Conservation (phyloP, 257 asterid genomes). For the Craterostigma plantagineum region DNA sequence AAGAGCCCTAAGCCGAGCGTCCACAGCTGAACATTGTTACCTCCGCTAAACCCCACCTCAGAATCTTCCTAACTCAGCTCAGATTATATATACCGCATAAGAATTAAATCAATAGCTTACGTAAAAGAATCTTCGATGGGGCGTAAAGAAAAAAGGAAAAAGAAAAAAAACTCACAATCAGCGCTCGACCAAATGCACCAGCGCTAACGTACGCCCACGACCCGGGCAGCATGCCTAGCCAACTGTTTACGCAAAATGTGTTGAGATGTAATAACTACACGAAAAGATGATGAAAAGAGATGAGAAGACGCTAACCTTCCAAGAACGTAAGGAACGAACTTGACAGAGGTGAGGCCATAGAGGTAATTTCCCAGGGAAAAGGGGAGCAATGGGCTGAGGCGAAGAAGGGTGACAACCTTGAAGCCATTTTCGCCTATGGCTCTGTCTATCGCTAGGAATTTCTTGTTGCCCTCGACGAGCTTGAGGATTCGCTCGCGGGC, state of each 20-base stretch:
- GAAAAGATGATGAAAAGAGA: too few species aligned
- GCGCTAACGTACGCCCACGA: slow-evolving; percentile 98
- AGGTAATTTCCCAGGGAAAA: slow-evolving; percentile 92
- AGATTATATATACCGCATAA: too few species aligned
- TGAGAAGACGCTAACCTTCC: slow-evolving; percentile 60
- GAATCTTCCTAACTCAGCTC: slow-evolving; percentile 68
- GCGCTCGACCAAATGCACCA: slow-evolving; percentile 91
- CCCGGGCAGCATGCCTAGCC: slow-evolving; percentile 99
- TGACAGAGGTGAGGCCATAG: slow-evolving; percentile 87
- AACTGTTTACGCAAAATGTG: slow-evolving; percentile 29
- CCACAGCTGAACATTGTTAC: slow-evolving; percentile 48
- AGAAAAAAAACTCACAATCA: slow-evolving; percentile 46
- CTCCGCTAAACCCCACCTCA: slow-evolving; percentile 42
- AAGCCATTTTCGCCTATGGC: slow-evolving; percentile 96
- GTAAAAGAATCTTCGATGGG: background rate
- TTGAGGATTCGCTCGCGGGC: slow-evolving; percentile 95
- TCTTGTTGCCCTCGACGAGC: slow-evolving; percentile 89
- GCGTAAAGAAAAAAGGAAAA: background rate
- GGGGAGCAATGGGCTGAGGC: slow-evolving; percentile 94
- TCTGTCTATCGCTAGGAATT: slow-evolving; percentile 88
- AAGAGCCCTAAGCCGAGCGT: slow-evolving; percentile 73
- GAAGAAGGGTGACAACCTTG: slow-evolving; percentile 89
- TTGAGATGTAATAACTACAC: too few species aligned
- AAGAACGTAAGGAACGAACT: slow-evolving; percentile 75
- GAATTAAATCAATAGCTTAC: too few species aligned